Percentiles rank a stretch among this genome's conserved stretches.
Conservation (phyloP, 768 basidiomycete genomes). For the Hygrophoropsis aurantiaca region DNA sequence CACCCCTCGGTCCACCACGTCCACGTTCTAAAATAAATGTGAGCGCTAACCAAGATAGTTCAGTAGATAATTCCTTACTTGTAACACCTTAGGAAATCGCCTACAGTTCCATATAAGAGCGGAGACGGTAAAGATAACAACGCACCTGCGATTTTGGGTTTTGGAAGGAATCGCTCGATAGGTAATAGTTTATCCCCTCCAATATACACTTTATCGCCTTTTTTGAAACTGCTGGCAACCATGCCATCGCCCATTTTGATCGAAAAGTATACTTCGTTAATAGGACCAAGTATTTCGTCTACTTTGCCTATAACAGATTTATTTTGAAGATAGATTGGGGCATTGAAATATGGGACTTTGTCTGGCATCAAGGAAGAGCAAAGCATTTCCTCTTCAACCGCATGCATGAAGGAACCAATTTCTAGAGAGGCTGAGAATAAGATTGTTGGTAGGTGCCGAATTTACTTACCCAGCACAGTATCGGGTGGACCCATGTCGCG, state of each 20-base stretch:
- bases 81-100: conserved; percentile 25
- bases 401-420: conserved; percentile 89
- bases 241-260: conserved; percentile 97
- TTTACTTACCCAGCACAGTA: conserved; percentile 62
- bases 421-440: conserved; percentile 47
- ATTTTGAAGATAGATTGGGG: conserved; percentile 95
- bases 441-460: not conserved
- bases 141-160: conserved; percentile 83
- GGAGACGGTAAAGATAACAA: conserved; percentile 10
- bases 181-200: conserved; percentile 96
- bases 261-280: conserved; percentile 98
- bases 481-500: conserved; percentile 80
- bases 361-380: conserved; percentile 82
- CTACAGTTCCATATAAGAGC: too few relatives aligned
- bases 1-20: conserved; percentile 33
- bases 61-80: conserved; percentile 9
- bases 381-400: conserved; percentile 98
- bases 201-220: conserved; percentile 98
- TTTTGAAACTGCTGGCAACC: conserved; percentile 93
- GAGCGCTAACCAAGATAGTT: conserved; percentile 6
- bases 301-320: conserved; percentile 96
- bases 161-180: conserved; percentile 94
- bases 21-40: conserved; percentile 42
- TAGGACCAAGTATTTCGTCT: conserved; percentile 98
- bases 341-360: conserved; percentile 99